Conservation (phyloP, 1,139 yeast genomes). For the Candida dubliniensis region DNA sequence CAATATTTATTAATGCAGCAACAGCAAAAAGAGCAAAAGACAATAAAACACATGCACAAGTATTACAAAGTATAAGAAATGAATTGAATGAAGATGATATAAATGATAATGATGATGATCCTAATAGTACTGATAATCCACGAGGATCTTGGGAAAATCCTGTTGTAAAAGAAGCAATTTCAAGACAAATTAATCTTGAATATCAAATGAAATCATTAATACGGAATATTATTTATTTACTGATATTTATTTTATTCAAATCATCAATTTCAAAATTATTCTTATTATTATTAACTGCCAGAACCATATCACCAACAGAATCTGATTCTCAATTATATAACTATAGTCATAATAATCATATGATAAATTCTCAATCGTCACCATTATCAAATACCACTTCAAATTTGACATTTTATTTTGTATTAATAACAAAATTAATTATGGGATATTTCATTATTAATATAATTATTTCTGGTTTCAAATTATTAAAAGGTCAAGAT, state of each 20-base stretch:
- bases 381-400: not conserved
- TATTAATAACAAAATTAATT: constrained; percentile 7
- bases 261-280: constrained; percentile 15
- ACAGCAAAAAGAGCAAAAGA: not conserved
- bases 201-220: constrained; percentile 24
- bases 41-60: constrained; percentile 1
- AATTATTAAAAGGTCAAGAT: constrained; percentile 32
- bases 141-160: constrained; percentile 47
- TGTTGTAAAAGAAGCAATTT: constrained; percentile 35
- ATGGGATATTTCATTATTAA: constrained; percentile 9
- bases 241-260: constrained; percentile 19
- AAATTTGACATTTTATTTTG: constrained; percentile 7
- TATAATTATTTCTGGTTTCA: constrained; percentile 19
- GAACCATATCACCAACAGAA: too few relatives aligned
- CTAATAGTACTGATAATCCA: constrained; percentile 19
- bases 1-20: constrained; percentile 14
- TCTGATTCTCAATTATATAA: constrained; percentile 9
- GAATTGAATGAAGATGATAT: constrained; percentile 15
- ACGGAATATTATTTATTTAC: constrained; percentile 19
- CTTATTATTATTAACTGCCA: too few relatives aligned
- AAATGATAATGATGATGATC: constrained; percentile 6
- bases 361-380: not conserved
- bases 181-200: constrained; percentile 37
- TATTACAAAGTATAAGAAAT: constrained; percentile 10
- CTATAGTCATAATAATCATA: constrained; percentile 6